Base-by-base conservation (phyloP, 257 asterid species). In the Primulina eburnea region DNA sequence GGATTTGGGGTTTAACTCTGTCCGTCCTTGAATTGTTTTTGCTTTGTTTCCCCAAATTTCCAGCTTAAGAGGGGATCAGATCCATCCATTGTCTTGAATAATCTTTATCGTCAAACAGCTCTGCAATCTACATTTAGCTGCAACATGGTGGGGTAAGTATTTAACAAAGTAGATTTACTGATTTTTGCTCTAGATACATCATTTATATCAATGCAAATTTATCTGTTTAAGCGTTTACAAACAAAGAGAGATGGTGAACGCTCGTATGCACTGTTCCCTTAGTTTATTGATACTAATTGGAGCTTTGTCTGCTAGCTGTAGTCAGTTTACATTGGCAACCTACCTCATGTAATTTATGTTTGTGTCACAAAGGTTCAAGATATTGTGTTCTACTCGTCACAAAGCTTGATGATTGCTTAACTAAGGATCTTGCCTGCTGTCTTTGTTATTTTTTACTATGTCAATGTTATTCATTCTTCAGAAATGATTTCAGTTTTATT, bases 91-190 rank as follows among this genome's bases (percentile, higher is more conserved):
- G 92, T 89, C 68, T 76, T 91, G 86, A 94, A 94, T 82, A 94
- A 89, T 83, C 83, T 94, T 47, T 94, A 81, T 80, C 95, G 99
- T 71, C 88, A 74, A 60, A 94, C 99, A 38, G 85, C 97, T 68
- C 79, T 94, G 71, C 99, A 94, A 76, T 76, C 97, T 58, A 80
- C 92, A 71, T 94, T 91, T 83, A 89, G 87, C 85, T 94, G 99
- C 88, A 94, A 94, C 84, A 94, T 94, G 99, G 97, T 94, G 82
- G 99, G 99, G 99, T 94, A 81, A 83, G 97, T 82, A 69, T 66
- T 63, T 77, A 75, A 32, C 35, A 40, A 64, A 56, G 75, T 63
- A 50, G 35, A 53, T 67, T 16, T 55, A 37, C 32, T 17, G 56
- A 10, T 65, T 35, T 56, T 64, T 72, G 33, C 61, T 37, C 21